Percentiles rank a stretch among this genome's conserved stretches.
Conservation (phyloP, 1,284 basidiomycete genomes). For the Tilletia caries region DNA sequence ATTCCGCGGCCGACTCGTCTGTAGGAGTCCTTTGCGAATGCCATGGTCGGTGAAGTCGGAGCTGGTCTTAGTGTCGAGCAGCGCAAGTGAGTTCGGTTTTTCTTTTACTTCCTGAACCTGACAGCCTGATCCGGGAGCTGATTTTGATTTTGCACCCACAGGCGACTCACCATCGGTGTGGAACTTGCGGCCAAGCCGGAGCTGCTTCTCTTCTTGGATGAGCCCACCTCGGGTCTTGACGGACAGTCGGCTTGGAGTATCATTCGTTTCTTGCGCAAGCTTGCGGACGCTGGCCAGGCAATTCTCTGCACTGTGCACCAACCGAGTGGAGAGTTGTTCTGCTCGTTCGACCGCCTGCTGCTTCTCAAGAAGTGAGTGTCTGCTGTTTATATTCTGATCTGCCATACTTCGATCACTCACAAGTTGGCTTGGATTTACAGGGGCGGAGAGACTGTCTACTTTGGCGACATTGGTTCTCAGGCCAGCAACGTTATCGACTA, state of each 20-base stretch:
- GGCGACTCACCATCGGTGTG: conserved; percentile 17
- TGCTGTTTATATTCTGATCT: not conserved
- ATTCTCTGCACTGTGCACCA: conserved; percentile 38
- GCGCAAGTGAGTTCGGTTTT: conserved; percentile 8
- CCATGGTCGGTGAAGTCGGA: conserved; percentile 16
- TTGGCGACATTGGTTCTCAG: conserved; percentile 26
- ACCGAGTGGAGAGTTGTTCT: conserved; percentile 31
- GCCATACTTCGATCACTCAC: not conserved
- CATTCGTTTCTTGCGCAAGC: conserved; percentile 34
- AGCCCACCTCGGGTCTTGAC: conserved; percentile 34
- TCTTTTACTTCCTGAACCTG: too few relatives aligned
- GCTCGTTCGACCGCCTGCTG: conserved; percentile 30
- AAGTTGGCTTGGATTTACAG: not conserved
- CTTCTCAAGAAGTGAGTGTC: conserved; percentile 21
- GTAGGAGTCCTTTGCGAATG: conserved; percentile 13
- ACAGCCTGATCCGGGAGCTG: too few relatives aligned
- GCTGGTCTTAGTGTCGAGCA: conserved; percentile 16
- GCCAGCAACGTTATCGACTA: conserved; percentile 27
- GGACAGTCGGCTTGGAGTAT: conserved; percentile 30
- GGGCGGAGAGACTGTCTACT: conserved; percentile 33
- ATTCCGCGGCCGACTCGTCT: too few relatives aligned
- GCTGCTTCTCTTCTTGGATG: conserved; percentile 58
- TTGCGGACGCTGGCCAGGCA: conserved; percentile 30
- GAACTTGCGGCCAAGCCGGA: conserved; percentile 27
- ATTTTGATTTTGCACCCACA: not conserved